Conservation (phyloP, 352 stramenopile genomes). For the Globisporangium middletonii region DNA sequence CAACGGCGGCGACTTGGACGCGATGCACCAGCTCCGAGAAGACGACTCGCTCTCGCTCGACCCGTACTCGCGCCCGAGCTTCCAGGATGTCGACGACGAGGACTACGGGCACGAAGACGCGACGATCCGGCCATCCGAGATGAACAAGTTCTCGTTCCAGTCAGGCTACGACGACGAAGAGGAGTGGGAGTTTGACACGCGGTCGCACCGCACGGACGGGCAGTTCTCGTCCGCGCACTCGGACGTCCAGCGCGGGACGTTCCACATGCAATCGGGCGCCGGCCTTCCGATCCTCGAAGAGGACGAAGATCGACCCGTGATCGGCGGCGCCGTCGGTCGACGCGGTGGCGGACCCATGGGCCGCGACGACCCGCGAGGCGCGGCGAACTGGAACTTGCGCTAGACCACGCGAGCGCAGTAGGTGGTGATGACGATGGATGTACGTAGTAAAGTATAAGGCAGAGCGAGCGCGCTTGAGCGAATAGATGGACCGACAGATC, state of each 20-base stretch:
- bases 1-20: constrained; percentile 24
- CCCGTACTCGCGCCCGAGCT: constrained; percentile 61
- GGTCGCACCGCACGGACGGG: constrained; percentile 30
- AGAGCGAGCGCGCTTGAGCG: too few relatives aligned
- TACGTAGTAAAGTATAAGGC: too few relatives aligned
- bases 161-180: constrained; percentile 65
- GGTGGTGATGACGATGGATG: too few relatives aligned
- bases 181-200: constrained; percentile 66
- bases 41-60: constrained; percentile 71
- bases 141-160: constrained; percentile 71
- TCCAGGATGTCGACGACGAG: constrained; percentile 58
- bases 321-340: constrained; percentile 15
- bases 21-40: constrained; percentile 8
- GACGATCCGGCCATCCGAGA: constrained; percentile 46
- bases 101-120: constrained; percentile 34
- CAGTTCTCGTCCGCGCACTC: constrained; percentile 23
- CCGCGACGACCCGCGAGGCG: constrained; percentile 29
- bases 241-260: constrained; percentile 34
- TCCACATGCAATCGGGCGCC: constrained; percentile 32
- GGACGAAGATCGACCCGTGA: constrained; percentile 23
- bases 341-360: background rate
- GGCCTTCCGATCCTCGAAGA: constrained; percentile 67
- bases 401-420: background rate
- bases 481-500: too few relatives aligned
- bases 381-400: constrained; percentile 44